Percentiles rank a stretch among this genome's conserved stretches.
phyloP scores from a whole-genome alignment of 805 yeast species.

The Zygosaccharomyces kombuchaensis region DNA sequence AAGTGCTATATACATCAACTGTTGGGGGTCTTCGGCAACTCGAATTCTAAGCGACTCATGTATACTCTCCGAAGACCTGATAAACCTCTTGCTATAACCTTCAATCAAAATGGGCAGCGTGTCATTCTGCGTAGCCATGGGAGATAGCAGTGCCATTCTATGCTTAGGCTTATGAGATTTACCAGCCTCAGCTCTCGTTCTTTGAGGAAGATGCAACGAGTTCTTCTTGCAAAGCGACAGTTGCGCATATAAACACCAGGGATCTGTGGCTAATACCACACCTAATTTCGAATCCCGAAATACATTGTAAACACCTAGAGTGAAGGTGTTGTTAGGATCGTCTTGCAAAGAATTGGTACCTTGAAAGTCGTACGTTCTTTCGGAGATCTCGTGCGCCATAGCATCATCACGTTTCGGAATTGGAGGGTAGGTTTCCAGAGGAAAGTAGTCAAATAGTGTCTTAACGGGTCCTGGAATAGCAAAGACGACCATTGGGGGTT shows the following conservation, averaged over 20 bases:
- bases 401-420: conserved; percentile 30
- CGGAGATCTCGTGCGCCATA: conserved; percentile 22
- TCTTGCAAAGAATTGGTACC: conserved; percentile 10
- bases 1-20: conserved; percentile 37
- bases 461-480: conserved; percentile 42
- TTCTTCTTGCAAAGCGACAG: conserved; percentile 46
- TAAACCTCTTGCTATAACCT: conserved; percentile 36
- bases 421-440: conserved; percentile 42
- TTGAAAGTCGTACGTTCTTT: conserved; percentile 25
- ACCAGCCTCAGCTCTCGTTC: neutral
- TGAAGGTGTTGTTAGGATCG: conserved; percentile 35
- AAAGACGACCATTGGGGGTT: conserved; percentile 5
- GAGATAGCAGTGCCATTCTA: conserved; percentile 43
- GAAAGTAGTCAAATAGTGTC: conserved; percentile 48
- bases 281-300: conserved; percentile 28
- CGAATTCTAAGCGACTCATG: conserved; percentile 37
- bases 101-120: conserved; percentile 56
- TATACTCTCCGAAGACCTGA: conserved; percentile 38
- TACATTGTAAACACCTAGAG: conserved; percentile 52
- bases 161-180: conserved; percentile 20
- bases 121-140: conserved; percentile 46
- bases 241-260: conserved; percentile 47
- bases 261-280: conserved; percentile 50
- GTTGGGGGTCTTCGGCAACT: conserved; percentile 30
- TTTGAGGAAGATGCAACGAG: conserved; percentile 40